These are phyloP conservation scores for Micractinium conductrix DNA, from an alignment of 139 green algal species.

Conservation along the genomic window DNA sequence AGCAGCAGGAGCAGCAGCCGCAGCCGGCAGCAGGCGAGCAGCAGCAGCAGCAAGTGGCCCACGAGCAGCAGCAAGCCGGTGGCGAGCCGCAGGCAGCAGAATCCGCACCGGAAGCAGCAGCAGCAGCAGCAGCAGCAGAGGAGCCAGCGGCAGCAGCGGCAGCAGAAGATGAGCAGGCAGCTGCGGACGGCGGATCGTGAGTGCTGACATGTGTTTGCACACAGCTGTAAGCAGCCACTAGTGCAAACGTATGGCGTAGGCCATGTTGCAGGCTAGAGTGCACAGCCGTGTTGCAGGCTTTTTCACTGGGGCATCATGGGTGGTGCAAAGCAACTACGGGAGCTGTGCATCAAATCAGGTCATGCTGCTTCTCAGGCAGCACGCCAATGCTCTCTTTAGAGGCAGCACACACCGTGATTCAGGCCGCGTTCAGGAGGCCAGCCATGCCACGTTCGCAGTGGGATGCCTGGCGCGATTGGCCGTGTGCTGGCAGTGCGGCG, in stretches of 20 bases:
- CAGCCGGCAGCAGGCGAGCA: conserved; percentile 6
- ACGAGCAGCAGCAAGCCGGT: neutral
- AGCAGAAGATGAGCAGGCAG: neutral
- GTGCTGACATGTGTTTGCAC: neutral
- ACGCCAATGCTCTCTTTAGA: no score
- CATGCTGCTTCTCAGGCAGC: no score
- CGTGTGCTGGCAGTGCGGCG: neutral
- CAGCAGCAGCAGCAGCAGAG: conserved; percentile 2
- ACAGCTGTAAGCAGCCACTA: neutral
- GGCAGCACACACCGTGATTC: no score
- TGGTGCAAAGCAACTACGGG: no score
- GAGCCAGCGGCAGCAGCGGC: neutral
- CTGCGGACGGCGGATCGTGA: neutral
- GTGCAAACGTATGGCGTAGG: neutral
- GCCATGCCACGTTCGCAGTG: no score
- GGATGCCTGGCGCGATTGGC: no score
- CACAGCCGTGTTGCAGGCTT: neutral
- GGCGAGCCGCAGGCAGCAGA: neutral
- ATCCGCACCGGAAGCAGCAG: neutral
- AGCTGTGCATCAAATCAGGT: no score
- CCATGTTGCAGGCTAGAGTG: no score
- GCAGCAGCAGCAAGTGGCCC: neutral
- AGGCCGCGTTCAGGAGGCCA: no score
- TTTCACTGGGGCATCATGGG: neutral
- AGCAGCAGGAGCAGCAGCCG: neutral